These are phyloP conservation scores for Fusarium oxysporum DNA, from an alignment of 2,329 filamentous ascomycete species.

Conservation along the genomic window DNA sequence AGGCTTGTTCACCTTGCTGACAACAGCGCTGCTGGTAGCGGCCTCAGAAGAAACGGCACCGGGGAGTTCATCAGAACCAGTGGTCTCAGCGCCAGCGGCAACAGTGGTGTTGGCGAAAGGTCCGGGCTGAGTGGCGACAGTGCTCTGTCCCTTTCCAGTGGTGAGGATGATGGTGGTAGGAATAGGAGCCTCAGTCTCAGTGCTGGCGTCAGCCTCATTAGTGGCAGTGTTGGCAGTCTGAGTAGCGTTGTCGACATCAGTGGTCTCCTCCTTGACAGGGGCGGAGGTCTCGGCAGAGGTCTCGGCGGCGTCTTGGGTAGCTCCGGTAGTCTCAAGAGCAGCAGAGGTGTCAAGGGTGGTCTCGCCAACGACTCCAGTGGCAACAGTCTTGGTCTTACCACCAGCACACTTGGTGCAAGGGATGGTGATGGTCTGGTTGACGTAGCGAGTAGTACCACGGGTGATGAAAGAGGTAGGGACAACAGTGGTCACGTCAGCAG, in stretches of 20 bases:
- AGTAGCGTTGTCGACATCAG: conserved; percentile 19
- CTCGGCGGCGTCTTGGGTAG: conserved; percentile 7
- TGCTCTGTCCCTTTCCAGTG: conserved; percentile 28
- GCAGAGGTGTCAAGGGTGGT: conserved; percentile 18
- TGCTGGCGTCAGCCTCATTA: conserved; percentile 22
- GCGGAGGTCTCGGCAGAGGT: conserved; percentile 19
- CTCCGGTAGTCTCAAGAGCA: conserved; percentile 17
- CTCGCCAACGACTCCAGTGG: conserved; percentile 11
- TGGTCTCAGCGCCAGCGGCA: conserved; percentile 15
- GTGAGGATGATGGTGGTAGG: conserved; percentile 34
- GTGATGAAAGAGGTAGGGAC: conserved; percentile 37
- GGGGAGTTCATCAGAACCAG: conserved; percentile 15
- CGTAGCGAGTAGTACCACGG: conserved; percentile 31
- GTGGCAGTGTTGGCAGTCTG: conserved; percentile 28
- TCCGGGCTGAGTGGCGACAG: conserved; percentile 23
- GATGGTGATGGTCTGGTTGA: conserved; percentile 36
- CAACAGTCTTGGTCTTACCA: conserved; percentile 20
- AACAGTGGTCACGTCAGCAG: conserved; percentile 34
- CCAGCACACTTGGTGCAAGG: conserved; percentile 35
- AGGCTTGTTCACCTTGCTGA: conserved; percentile 34
- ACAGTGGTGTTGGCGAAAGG: conserved; percentile 37
- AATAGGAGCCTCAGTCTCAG: conserved; percentile 16
- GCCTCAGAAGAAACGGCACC: conserved; percentile 16
- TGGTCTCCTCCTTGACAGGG: conserved; percentile 25
- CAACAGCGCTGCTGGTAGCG: conserved; percentile 29